Evolutionary conservation across 768 basidiomycete species (phyloP), one percentile per base, ranked within the genome.

Genomic region (Lactifluus volemus): DNA sequence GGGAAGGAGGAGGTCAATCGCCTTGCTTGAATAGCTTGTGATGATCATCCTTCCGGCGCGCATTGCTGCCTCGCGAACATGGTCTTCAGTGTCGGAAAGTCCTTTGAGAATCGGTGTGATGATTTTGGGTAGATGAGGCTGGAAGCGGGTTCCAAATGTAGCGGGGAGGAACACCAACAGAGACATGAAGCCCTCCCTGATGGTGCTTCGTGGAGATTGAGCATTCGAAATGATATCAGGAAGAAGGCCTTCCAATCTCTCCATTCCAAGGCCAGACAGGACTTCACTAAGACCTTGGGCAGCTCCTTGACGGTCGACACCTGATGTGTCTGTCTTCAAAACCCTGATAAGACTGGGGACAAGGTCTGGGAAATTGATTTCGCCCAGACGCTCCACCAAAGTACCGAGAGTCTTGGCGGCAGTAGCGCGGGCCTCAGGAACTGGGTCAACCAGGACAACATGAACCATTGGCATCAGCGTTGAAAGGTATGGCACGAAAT

Each of bases 121-220:
- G 69, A 99, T 96, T 73, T 92, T 90, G 7, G 92, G 89, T 9
- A 99, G 77, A 74, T 98, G 95, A 0, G 95, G 96, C 65, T 94
- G 86, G 83, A 99, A 98, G 48, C 95, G 87, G 58, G 89, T 86
- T 7, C 97, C 97, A 69, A 99, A 98, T 1, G 96, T 98, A 2
- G 94, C 87, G 1, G 97, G 96, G 3, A 98, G 76, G 76, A 88
- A 98, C 17, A 98, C 93, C 39, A 99, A 84, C 12, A 98, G 78
- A 0, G 95, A 97, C 87, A 99, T 98, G 79, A 98, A 98, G 10
- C 97, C 97, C 78, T 98, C 97, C 39, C 94, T 84, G 45, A 98
- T 89, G 30, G 93, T 95, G 29, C 94, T 81, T 10, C 92, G 79
- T 1, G 92, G 88, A 50, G 92, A 95, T 66, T 89, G 85, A 2